Conservation (phyloP, 1,139 yeast species). For the Candida sp. region DNA sequence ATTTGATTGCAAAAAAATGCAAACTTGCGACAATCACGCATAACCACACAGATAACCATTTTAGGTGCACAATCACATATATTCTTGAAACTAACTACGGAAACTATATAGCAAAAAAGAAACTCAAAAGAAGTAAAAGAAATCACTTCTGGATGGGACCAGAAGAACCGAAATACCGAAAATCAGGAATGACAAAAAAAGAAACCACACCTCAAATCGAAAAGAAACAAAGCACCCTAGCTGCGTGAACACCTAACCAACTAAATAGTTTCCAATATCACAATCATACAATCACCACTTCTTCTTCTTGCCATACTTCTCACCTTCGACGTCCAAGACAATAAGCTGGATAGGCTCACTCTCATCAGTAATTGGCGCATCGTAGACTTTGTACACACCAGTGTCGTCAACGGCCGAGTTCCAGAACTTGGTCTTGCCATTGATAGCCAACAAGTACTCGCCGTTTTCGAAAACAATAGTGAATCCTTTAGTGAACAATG, state of each 20-base stretch:
- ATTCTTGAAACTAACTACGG: too few relatives aligned
- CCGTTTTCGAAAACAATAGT: slow-evolving; percentile 19
- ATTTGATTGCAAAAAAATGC: too few relatives aligned
- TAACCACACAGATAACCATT: too few relatives aligned
- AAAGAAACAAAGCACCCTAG: too few relatives aligned
- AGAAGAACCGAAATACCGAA: too few relatives aligned
- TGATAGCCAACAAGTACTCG: slow-evolving; percentile 23
- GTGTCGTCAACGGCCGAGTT: slow-evolving; percentile 45
- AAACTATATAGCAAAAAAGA: too few relatives aligned
- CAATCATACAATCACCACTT: neutral
- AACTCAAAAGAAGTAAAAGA: too few relatives aligned
- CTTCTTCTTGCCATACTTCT: neutral
- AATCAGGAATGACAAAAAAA: too few relatives aligned
- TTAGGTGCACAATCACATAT: too few relatives aligned
- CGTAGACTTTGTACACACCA: slow-evolving; percentile 11
- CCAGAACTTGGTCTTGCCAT: slow-evolving; percentile 21
- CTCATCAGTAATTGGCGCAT: slow-evolving; percentile 19
- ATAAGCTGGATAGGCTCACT: slow-evolving; percentile 12
- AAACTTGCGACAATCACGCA: too few relatives aligned
- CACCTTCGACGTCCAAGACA: neutral
- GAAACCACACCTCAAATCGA: too few relatives aligned
- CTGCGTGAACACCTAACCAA: neutral
- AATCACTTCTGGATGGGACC: too few relatives aligned
- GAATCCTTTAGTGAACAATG: slow-evolving; percentile 10
- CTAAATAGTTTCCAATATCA: neutral